Conservation (phyloP, 2,329 filamentous ascomycete species). For the Epicoccum sorghinum region DNA sequence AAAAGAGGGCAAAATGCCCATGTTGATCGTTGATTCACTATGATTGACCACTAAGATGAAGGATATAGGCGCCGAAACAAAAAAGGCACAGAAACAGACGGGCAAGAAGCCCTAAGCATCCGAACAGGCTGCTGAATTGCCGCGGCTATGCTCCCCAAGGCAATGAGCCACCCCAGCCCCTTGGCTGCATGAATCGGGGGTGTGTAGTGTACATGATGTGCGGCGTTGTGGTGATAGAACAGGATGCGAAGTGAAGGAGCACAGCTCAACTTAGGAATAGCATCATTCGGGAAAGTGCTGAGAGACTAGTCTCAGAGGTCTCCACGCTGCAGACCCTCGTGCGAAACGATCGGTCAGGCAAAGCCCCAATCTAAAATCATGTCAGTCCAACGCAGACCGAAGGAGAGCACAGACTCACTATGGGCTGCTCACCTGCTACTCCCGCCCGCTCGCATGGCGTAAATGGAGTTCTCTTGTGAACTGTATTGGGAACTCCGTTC, state of each 20-base stretch:
- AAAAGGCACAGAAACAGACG: conserved; percentile 7
- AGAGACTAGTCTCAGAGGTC: conserved; percentile 28
- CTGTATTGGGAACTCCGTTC: conserved; percentile 52
- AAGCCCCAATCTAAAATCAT: conserved; percentile 43
- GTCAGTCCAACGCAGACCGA: conserved; percentile 29
- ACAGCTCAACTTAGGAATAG: conserved; percentile 1
- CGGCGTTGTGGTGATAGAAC: background rate
- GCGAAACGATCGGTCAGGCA: conserved; percentile 51
- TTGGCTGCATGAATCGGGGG: conserved; percentile 5
- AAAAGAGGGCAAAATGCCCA: conserved; percentile 2
- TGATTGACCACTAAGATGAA: conserved; percentile 13
- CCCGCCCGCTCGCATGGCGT: conserved; percentile 44
- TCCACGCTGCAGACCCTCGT: conserved; percentile 42
- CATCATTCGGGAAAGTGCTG: conserved; percentile 23
- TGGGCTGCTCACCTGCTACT: conserved; percentile 48
- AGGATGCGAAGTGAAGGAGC: conserved; percentile 5
- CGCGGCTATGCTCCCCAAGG: conserved; percentile 8
- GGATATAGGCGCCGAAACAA: conserved; percentile 13
- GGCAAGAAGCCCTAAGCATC: conserved; percentile 10
- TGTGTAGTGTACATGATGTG: conserved; percentile 5
- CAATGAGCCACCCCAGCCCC: background rate
- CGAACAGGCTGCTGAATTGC: background rate
- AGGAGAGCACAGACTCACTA: conserved; percentile 33
- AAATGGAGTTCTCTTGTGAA: conserved; percentile 48
- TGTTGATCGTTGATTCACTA: conserved; percentile 2